phyloP scores from a whole-genome alignment of 495 filamentous ascomycete genomes.

The Massariosphaeria phaeospora region DNA sequence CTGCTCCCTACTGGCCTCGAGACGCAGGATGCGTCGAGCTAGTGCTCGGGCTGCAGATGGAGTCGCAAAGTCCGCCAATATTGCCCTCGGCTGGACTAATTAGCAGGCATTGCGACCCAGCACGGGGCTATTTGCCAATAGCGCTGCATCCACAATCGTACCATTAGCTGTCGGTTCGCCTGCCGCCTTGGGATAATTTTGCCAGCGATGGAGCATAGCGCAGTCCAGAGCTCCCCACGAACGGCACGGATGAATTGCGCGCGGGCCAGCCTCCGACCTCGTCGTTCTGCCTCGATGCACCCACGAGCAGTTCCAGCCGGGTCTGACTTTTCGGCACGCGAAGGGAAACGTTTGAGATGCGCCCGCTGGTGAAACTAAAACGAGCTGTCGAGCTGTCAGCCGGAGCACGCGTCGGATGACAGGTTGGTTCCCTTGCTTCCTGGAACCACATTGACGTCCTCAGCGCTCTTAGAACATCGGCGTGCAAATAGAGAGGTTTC shows the following conservation, averaged over 20 bases:
- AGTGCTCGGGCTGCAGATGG: no score
- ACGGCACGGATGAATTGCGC: slow-evolving; percentile 2
- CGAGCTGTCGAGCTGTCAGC: slow-evolving; percentile 1
- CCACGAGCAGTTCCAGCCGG: not conserved
- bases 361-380: slow-evolving; percentile 11
- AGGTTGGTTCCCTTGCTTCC: not conserved
- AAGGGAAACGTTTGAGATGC: slow-evolving; percentile 9
- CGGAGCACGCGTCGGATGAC: not conserved
- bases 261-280: slow-evolving; percentile 7
- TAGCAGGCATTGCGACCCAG: slow-evolving; percentile 9
- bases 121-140: slow-evolving; percentile 19
- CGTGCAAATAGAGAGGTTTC: slow-evolving; percentile 5
- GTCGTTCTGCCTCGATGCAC: no score
- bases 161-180: slow-evolving; percentile 5
- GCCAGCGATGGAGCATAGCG: not conserved
- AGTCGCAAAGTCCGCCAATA: no score
- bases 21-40: not conserved
- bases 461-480: not conserved
- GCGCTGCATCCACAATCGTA: not conserved
- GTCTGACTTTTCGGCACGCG: not conserved
- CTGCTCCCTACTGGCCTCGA: slow-evolving; percentile 8
- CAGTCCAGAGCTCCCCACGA: slow-evolving; percentile 1
- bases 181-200: slow-evolving; percentile 5
- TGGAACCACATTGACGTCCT: not conserved
- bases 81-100: slow-evolving; percentile 13